Base-by-base conservation (phyloP, 129 eudicot genomes). In the Helianthus tuberosus region DNA sequence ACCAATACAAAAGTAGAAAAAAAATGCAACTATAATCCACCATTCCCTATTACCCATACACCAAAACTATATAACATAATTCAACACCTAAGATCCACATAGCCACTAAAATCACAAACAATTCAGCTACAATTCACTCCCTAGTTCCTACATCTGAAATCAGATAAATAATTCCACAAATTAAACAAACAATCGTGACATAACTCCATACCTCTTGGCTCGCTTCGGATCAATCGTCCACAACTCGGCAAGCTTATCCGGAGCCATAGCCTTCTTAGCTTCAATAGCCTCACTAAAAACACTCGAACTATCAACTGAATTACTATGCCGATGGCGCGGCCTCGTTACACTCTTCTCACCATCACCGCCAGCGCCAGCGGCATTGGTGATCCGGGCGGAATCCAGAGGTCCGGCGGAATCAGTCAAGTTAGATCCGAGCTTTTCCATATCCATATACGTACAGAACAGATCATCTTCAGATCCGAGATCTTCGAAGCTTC, bases 221-320 rank as follows among this genome's bases (percentile, higher is more conserved):
- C 96, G 87, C 52, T 91, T 91, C 17, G 96, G 97, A 89, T 91
- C 97, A 76, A 86, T 52, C 20, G 81, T 63, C 97, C 97, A 91
- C 63, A 91, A 74, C 57, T 91, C 93, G 50, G 96, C 97, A 47
- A 91, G 87, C 81, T 91, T 86, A 64, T 86, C 92, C 68, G 97
- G 96, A 32, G 90, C 86, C 97, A 91, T 91, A 13, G 97, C 96
- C 71, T 91, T 91, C 91, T 91, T 91, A 27, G 93, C 92, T 78
- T 91, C 96, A 54, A 87, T 84, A 32, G 80, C 76, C 64, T 88
- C 90, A 32, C 77, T 66, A 16, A 86, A 81, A 6, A 63, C 10
- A 62, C 82, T 67, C 23, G 86, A 79, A 57, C 85, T 81, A 62
- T 91, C 97, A 43, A 88, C 82, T 2, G 97, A 91, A 71, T 79